Evolutionary conservation across 345 rosid species (phyloP), one percentile per base, ranked within the genome.

Genomic region (Citrus maxima): DNA sequence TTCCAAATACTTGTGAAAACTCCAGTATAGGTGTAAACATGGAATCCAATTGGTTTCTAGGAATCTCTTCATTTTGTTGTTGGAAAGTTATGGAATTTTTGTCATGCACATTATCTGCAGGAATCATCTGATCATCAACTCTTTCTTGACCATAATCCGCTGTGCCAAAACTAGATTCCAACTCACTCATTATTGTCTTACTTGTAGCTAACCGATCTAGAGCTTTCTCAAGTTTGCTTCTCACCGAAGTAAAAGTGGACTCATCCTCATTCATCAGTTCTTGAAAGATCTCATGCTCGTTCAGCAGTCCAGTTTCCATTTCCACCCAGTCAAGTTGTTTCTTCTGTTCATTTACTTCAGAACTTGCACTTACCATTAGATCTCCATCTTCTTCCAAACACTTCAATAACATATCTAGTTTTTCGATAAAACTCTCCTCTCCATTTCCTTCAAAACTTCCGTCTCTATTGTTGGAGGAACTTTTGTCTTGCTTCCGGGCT

Each of bases 221-320:
- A 66, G 84, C 84, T 68, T 78, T 79, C 79, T 58, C 78, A 27
- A 84, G 79, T 64, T 73, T 59, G 64, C 77, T 67, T 30, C 65
- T 38, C 1, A 79, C 75, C 37, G 80, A 82, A 70, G 9, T 16
- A 46, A 74, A 77, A 62, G 58, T 55, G 59, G 66, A 70, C 66
- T 77, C 59, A 69, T 80, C 80, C 55, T 76, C 79, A 30, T 58
- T 62, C 38, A 71, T 58, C 51, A 78, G 27, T 70, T 66, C 58
- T 5, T 21, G 60, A 19, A 74, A 56, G 30, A 37, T 72, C 58
- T 63, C 14, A 6, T 51, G 5, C 54, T 74, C 77, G 49, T 82
- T 32, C 56, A 63, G 66, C 40, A 63, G 55, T 70, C 40, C 73
- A 16, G 35, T 71, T 40, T 76, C 55, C 51, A 56, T 64, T 12